Conservation (phyloP, 2,329 filamentous ascomycete genomes). For the Macrophomina phaseolina region DNA sequence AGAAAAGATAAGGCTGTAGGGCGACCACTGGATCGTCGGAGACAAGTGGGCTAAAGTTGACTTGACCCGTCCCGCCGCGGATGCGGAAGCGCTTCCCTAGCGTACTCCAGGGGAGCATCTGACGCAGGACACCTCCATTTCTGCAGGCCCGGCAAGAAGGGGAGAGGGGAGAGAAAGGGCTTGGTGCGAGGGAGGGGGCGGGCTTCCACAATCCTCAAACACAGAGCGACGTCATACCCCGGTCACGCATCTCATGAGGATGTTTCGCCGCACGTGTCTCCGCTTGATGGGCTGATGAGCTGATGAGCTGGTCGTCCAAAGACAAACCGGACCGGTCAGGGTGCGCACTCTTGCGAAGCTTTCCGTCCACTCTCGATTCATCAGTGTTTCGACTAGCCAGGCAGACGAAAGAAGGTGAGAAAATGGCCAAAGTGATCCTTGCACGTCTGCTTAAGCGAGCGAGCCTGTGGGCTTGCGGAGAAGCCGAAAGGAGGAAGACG, state of each 20-base stretch:
- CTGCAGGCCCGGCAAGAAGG: background rate
- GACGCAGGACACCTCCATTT: background rate
- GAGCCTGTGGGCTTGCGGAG: background rate
- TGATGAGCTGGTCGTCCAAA: background rate
- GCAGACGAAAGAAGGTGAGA: background rate
- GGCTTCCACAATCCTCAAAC: background rate
- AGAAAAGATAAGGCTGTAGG: background rate
- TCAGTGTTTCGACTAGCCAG: background rate
- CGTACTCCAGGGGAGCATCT: background rate
- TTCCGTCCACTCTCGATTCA: background rate
- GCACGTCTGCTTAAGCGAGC: background rate
- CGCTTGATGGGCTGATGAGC: background rate
- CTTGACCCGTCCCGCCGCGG: background rate
- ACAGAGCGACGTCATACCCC: constrained; percentile 1
- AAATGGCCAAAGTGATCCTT: background rate
- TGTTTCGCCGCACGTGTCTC: background rate
- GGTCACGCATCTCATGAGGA: background rate
- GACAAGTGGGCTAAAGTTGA: background rate
- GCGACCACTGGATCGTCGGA: background rate
- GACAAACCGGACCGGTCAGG: background rate
- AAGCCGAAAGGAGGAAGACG: background rate
- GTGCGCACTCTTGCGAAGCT: background rate
- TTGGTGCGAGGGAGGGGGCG: background rate
- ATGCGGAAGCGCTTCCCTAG: constrained; percentile 20
- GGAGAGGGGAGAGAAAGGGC: background rate